Evolutionary conservation across 441 rosid genomes (phyloP), one percentile per base, ranked within the genome.

Genomic region (Euphorbia schlechtendalii): DNA sequence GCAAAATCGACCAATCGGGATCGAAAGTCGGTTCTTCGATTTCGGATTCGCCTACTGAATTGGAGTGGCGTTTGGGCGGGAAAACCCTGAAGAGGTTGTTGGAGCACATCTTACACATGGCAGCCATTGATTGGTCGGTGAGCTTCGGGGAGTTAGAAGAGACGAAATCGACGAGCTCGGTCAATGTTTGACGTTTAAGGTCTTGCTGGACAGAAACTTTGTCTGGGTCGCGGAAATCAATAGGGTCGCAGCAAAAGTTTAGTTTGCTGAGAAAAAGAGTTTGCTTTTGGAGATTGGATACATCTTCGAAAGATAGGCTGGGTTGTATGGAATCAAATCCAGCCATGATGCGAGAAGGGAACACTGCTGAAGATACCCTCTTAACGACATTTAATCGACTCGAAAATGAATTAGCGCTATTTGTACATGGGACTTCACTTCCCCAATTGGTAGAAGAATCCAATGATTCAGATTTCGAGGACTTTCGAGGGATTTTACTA

Each of bases 1-100:
- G 92, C 82, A 91, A 76, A 79, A 89, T 95, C 24, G 92, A 87
- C 98, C 98, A 91, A 3, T 92, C 84, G 11, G 96, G 94, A 69
- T 89, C 92, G 8, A 91, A 87, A 81, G 80, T 74, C 0, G 89
- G 95, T 51, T 91, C 95, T 22, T 87, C 95, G 15, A 79, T 85
- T 57, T 89, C 88, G 41, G 82, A 81, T 40, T 70, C 69, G 14
- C 63, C 61, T 8, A 21, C 65, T 2, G 68, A 70, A 72, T 60
- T 81, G 62, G 81, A 78, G 79, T 83, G 74, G 59, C 77, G 82
- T 69, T 77, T 85, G 5, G 96, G 96, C 4, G 94, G 90, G 51
- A 86, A 85, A 41, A 81, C 84, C 76, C 97, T 73, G 61, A 91
- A 91, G 55, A 91, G 62, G 77, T 88, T 88, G 58, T 83, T 82